Base-by-base conservation (phyloP, 257 asterid species). In the Rhazya stricta region DNA sequence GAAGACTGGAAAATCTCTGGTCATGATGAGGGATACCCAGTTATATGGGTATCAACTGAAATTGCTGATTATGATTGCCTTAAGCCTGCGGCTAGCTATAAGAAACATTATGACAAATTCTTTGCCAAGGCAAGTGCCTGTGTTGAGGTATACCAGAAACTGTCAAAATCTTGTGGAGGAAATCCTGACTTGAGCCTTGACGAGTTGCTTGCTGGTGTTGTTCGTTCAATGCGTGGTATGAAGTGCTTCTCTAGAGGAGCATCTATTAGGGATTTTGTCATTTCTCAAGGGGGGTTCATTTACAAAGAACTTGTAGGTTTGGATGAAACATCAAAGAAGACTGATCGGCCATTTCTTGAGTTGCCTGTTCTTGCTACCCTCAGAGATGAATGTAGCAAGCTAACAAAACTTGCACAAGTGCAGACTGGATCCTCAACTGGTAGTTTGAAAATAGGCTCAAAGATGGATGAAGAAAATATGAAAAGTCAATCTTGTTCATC, bases 1-100 rank as follows among this genome's bases (percentile, higher is more conserved):
- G 98, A 94, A 78, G 94, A 87, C 75, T 91, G 98, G 98, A 86
- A 96, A 48, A 90, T 94, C 74, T 92, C 99, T 81, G 97, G 99
- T 71, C 92, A 90, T 79, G 99, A 94, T 81, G 97, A 92, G 39
- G 99, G 97, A 63, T 84, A 84, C 3, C 96, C 97, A 46, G 89
- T 90, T 43, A 80, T 94, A 79, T 94, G 99, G 97, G 79, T 94
- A 73, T 82, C 97, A 34, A 94, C 99, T 39, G 92, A 85, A 50
- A 56, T 85, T 68, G 95, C 97, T 76, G 97, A 94, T 78, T 92
- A 94, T 80, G 99, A 92, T 34, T 94, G 99, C 77, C 15, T 87
- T 60, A 94, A 89, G 83, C 97, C 99, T 61, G 81, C 89, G 29
- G 89, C 89, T 27, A 80, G 85, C 86, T 94, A 92, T 84, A 94